Conservation (phyloP, 345 rosid species). For the Boechera divaricarpa region DNA sequence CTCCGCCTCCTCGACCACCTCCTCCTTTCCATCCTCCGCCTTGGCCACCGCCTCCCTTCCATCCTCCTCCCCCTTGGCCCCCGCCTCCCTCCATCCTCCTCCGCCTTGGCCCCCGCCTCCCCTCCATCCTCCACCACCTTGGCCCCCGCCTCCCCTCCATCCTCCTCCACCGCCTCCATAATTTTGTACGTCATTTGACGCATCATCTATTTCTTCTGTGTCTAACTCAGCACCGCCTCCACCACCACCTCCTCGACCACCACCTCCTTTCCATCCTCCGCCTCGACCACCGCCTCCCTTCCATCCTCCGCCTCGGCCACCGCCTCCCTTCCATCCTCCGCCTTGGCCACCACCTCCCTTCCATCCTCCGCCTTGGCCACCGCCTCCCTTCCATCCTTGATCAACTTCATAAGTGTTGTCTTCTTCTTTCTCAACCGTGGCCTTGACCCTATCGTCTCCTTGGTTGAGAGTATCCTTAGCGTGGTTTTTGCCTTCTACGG, state of each 20-base stretch:
- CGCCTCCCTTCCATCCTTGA: slow-evolving; percentile 22
- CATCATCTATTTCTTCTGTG: background rate
- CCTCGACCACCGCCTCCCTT: background rate
- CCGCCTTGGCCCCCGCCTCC: slow-evolving; percentile 8
- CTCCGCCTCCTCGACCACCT: background rate
- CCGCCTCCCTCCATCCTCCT: slow-evolving; percentile 4
- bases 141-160: slow-evolving; percentile 20
- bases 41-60: background rate
- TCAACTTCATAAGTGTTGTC: slow-evolving; percentile 18
- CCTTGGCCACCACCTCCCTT: background rate
- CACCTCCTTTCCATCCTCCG: background rate
- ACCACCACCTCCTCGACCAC: slow-evolving; percentile 12
- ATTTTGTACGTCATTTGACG: background rate
- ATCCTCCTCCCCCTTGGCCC: background rate
- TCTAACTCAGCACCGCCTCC: background rate
- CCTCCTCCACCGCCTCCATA: background rate
- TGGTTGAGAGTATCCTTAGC: slow-evolving; percentile 1
- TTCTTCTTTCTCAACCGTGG: background rate
- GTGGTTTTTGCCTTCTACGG: slow-evolving; percentile 1
- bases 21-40: background rate
- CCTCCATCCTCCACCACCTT: background rate
- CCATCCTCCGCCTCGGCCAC: background rate
- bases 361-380: slow-evolving; percentile 23
- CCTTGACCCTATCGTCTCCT: slow-evolving; percentile 9
- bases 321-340: slow-evolving; percentile 18